phyloP scores from a whole-genome alignment of 768 basidiomycete genomes.

The Vararia minispora region DNA sequence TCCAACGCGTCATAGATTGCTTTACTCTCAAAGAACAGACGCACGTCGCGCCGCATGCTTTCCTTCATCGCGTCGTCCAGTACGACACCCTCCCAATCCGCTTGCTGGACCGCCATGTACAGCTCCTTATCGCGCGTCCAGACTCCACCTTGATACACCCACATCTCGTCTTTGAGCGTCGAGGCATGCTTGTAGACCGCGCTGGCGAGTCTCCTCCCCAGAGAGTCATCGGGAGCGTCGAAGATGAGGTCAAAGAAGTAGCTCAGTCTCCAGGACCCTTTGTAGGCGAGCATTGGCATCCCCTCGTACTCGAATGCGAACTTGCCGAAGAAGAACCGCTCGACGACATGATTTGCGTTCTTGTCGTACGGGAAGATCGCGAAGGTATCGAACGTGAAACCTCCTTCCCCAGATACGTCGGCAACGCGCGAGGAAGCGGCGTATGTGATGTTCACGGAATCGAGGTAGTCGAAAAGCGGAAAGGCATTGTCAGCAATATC shows the following conservation, averaged over 20 bases:
- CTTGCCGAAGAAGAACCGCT: no score
- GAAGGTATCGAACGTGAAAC: no score
- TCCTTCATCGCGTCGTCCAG: conserved; percentile 24
- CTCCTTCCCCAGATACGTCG: no score
- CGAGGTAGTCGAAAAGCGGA: conserved; percentile 1
- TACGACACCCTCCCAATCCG: conserved; percentile 25
- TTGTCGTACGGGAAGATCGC: no score
- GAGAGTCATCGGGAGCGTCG: no score
- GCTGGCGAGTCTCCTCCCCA: no score
- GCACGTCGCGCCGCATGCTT: conserved; percentile 24
- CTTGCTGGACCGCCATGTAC: conserved; percentile 17
- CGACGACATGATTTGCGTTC: no score
- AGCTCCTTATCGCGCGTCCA: conserved; percentile 23
- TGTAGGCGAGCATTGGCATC: no score
- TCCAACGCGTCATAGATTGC: conserved; percentile 26
- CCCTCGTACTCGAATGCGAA: no score
- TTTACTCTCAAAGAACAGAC: conserved; percentile 28
- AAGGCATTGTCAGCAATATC: not conserved
- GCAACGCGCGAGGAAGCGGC: not conserved
- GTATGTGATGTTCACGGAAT: not conserved
- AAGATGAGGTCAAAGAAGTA: no score
- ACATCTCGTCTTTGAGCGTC: conserved; percentile 21
- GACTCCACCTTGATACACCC: conserved; percentile 25
- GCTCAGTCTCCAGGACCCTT: no score
- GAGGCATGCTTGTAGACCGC: conserved; percentile 7